phyloP scores from a whole-genome alignment of 2,329 filamentous ascomycete genomes.

The Fusarium burgessii region DNA sequence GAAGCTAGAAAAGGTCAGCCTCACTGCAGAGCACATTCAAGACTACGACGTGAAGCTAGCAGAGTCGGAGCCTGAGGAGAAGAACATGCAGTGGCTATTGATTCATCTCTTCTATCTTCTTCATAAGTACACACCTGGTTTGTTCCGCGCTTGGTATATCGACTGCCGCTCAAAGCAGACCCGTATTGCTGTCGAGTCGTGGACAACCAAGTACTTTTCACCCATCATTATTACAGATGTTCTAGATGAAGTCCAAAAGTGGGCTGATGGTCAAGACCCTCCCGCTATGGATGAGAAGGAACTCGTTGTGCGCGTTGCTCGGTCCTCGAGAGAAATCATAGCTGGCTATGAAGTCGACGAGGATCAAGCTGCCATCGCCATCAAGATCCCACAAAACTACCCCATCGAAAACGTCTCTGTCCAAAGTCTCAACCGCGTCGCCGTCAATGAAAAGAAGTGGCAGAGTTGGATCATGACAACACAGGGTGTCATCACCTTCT shows the following conservation, averaged over 20 bases:
- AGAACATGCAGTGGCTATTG: constrained; percentile 84
- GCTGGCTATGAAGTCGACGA: constrained; percentile 92
- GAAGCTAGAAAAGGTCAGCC: constrained; percentile 76
- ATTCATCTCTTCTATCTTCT: constrained; percentile 87
- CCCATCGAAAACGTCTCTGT: constrained; percentile 85
- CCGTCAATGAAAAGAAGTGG: constrained; percentile 92
- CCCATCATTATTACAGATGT: constrained; percentile 74
- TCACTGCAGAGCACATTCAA: constrained; percentile 67
- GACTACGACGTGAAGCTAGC: constrained; percentile 65
- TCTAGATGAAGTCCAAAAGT: constrained; percentile 75
- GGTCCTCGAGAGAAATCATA: constrained; percentile 78
- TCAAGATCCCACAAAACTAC: constrained; percentile 83
- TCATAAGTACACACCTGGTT: constrained; percentile 79
- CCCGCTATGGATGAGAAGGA: constrained; percentile 65
- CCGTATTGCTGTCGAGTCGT: constrained; percentile 80
- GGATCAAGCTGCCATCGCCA: constrained; percentile 82
- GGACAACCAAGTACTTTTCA: constrained; percentile 88
- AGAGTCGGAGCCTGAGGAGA: constrained; percentile 72
- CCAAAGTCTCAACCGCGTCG: constrained; percentile 82
- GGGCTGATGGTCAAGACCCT: constrained; percentile 68
- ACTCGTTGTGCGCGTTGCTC: constrained; percentile 76
- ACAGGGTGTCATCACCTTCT: constrained; percentile 93
- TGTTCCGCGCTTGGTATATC: constrained; percentile 88
- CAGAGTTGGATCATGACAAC: constrained; percentile 89
- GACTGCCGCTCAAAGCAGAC: constrained; percentile 85